Evolutionary conservation across 371 early-diverging fungal species (phyloP).

Genomic region (Basidiobolus heterosporus): DNA sequence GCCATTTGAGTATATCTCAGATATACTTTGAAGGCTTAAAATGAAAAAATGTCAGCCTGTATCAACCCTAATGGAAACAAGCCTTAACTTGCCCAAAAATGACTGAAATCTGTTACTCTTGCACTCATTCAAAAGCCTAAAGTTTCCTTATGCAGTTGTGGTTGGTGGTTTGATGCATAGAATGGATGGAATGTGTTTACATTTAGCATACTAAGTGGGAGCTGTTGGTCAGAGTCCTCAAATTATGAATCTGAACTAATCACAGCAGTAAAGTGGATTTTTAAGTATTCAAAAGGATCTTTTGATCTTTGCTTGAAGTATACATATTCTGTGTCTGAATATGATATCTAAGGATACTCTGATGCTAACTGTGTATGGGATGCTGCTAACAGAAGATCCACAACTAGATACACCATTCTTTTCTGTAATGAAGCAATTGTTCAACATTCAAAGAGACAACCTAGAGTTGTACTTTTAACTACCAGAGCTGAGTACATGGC

Average conservation of each 20-base stretch:
- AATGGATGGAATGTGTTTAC: conserved; percentile 1
- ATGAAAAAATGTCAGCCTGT: neutral
- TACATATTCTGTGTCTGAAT: neutral
- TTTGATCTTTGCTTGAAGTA: too few species aligned
- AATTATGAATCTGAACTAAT: neutral
- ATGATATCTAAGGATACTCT: conserved; percentile 1
- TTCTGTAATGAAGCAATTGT: conserved; percentile 4
- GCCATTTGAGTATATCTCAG: neutral
- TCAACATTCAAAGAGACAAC: conserved; percentile 6
- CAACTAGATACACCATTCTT: conserved; percentile 6
- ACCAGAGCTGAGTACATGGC: conserved; percentile 11
- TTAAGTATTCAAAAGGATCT: conserved; percentile 3
- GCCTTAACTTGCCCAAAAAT: neutral
- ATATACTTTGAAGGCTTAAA: neutral
- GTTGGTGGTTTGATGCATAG: conserved; percentile 4
- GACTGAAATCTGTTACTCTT: neutral
- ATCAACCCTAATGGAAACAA: neutral
- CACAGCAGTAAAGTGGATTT: conserved; percentile 1
- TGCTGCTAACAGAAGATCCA: conserved; percentile 2
- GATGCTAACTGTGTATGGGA: conserved; percentile 3
- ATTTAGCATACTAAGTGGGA: conserved; percentile 5
- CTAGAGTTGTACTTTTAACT: conserved; percentile 6
- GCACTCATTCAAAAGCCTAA: neutral
- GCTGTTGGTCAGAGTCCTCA: neutral
- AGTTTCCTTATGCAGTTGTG: neutral